Evolutionary conservation across 768 basidiomycete genomes (phyloP).

Genomic region (Scleroderma bovista): DNA sequence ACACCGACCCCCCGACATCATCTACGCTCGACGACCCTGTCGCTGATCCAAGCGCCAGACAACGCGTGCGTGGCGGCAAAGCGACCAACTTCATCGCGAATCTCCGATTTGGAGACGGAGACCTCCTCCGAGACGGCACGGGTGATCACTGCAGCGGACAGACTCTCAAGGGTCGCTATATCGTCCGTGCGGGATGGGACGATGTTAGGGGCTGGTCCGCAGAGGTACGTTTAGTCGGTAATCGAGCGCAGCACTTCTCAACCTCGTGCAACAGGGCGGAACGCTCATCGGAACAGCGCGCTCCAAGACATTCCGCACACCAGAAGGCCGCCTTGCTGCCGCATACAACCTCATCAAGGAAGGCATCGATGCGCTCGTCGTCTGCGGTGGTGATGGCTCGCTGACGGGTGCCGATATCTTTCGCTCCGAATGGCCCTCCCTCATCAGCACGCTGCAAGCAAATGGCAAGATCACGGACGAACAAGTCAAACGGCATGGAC

Average conservation of each 20-base stretch:
- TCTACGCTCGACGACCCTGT: conserved; percentile 21
- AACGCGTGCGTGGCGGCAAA: conserved; percentile 15
- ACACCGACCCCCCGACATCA: conserved; percentile 36
- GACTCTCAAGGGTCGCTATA: conserved; percentile 85
- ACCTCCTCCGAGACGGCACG: conserved; percentile 73
- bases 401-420: conserved; percentile 95
- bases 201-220: conserved; percentile 95
- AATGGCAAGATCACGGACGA: conserved; percentile 74
- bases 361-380: conserved; percentile 94
- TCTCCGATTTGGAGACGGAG: conserved; percentile 78
- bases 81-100: conserved; percentile 53
- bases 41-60: conserved; percentile 21
- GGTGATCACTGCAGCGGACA: conserved; percentile 62
- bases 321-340: conserved; percentile 83
- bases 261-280: conserved; percentile 58
- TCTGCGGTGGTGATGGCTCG: conserved; percentile 96
- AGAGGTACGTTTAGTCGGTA: conserved; percentile 47
- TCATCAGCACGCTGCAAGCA: conserved; percentile 61
- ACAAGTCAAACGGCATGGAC: conserved; percentile 64
- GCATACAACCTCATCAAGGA: conserved; percentile 91
- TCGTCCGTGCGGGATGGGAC: conserved; percentile 96
- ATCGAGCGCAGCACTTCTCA: no score
- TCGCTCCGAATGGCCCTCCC: conserved; percentile 89
- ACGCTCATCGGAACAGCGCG: conserved; percentile 94
- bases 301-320: conserved; percentile 75